Conservation (phyloP, 2,329 filamentous ascomycete genomes). For the Alternaria alternata region DNA sequence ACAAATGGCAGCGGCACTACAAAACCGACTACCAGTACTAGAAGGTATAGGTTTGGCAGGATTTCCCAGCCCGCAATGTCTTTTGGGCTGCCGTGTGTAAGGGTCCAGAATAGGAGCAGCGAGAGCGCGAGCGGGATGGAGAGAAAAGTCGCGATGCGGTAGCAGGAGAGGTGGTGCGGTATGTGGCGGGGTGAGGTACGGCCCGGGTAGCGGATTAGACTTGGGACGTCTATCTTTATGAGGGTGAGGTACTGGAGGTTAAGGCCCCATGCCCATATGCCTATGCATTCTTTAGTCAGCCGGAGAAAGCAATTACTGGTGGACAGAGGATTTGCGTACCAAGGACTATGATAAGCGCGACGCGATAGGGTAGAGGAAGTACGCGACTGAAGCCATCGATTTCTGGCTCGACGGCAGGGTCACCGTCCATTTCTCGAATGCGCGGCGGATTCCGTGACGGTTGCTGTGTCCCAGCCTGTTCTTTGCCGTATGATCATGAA, state of each 20-base stretch:
- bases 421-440: conserved; percentile 69
- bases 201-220: conserved; percentile 84
- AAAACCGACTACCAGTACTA: conserved; percentile 75
- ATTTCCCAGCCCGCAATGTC: conserved; percentile 82
- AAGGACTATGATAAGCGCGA: conserved; percentile 83
- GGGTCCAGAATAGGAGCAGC: conserved; percentile 81
- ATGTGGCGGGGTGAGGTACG: conserved; percentile 74
- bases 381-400: conserved; percentile 88
- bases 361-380: conserved; percentile 87
- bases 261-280: conserved; percentile 92
- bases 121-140: conserved; percentile 75
- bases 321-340: conserved; percentile 62
- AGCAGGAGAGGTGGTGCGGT: conserved; percentile 82
- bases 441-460: conserved; percentile 26
- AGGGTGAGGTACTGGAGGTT: conserved; percentile 88
- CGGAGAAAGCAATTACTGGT: background rate
- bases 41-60: conserved; percentile 84
- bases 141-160: conserved; percentile 82
- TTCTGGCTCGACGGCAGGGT: conserved; percentile 70
- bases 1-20: conserved; percentile 74
- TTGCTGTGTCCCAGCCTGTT: conserved; percentile 33
- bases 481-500: conserved; percentile 31
- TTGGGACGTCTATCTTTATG: conserved; percentile 84
- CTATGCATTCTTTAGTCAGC: conserved; percentile 55
- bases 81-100: conserved; percentile 74